These are phyloP conservation scores for Oropetium thomaeum DNA, from an alignment of 176 grass and related monocot species.

Conservation along the genomic window DNA sequence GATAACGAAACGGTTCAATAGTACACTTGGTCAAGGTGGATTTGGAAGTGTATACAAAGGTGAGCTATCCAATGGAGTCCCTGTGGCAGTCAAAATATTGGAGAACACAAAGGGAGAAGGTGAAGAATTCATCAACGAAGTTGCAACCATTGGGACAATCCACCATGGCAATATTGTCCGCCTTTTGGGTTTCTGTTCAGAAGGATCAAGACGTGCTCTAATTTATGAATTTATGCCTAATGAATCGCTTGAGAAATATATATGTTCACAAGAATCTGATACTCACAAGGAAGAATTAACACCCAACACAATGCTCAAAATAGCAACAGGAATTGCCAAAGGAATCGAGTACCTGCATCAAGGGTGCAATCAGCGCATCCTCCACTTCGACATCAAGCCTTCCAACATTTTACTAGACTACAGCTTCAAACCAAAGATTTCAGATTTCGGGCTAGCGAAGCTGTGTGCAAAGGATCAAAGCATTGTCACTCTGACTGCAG, in stretches of 20 bases:
- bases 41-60: slow-evolving; percentile 70
- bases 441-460: slow-evolving; percentile 65
- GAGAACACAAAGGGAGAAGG: slow-evolving; percentile 41
- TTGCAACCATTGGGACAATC: slow-evolving; percentile 59
- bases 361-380: slow-evolving; percentile 56
- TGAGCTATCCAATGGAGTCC: slow-evolving; percentile 42
- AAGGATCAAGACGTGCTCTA: slow-evolving; percentile 36
- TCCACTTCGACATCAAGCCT: slow-evolving; percentile 75
- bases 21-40: slow-evolving; percentile 46
- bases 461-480: slow-evolving; percentile 64
- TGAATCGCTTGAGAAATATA: slow-evolving; percentile 46
- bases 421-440: slow-evolving; percentile 50
- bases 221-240: slow-evolving; percentile 68
- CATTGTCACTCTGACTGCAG: slow-evolving; percentile 39
- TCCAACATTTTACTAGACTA: slow-evolving; percentile 55
- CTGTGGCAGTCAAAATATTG: slow-evolving; percentile 68
- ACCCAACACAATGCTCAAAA: slow-evolving; percentile 16
- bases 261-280: neutral
- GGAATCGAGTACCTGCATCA: slow-evolving; percentile 73
- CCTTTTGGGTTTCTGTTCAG: slow-evolving; percentile 51
- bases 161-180: slow-evolving; percentile 62
- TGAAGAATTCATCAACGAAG: slow-evolving; percentile 72
- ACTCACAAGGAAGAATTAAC: neutral
- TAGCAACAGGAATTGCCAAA: slow-evolving; percentile 38
- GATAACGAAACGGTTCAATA: slow-evolving; percentile 44